Conservation (phyloP, 805 yeast species). For the Yamadazyma endophytica region DNA sequence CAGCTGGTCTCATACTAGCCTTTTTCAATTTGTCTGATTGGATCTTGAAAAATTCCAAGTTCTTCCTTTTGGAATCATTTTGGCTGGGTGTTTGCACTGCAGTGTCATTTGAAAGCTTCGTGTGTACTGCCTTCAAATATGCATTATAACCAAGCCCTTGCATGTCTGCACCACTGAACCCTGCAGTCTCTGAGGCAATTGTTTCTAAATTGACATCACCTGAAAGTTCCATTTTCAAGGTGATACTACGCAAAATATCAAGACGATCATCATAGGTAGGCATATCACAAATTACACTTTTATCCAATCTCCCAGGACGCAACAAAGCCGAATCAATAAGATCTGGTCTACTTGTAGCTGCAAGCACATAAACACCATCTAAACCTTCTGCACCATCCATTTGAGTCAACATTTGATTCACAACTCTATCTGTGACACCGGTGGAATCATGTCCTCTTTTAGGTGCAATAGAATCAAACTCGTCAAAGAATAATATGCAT, state of each 20-base stretch:
- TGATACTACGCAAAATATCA: constrained; percentile 62
- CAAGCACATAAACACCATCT: constrained; percentile 93
- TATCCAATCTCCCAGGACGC: constrained; percentile 95
- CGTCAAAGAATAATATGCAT: constrained; percentile 89
- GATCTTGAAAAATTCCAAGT: constrained; percentile 42
- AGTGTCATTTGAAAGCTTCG: constrained; percentile 50
- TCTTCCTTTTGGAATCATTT: constrained; percentile 10
- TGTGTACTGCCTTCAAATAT: constrained; percentile 78
- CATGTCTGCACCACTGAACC: constrained; percentile 92
- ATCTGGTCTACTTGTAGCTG: constrained; percentile 96
- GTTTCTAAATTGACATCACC: constrained; percentile 46
- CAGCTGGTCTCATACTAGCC: constrained; percentile 29
- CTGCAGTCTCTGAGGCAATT: constrained; percentile 60
- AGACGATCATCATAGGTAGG: constrained; percentile 68
- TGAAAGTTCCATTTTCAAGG: constrained; percentile 55
- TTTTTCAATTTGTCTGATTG: constrained; percentile 25
- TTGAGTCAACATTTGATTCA: constrained; percentile 93
- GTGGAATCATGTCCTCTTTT: constrained; percentile 97
- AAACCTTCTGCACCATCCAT: constrained; percentile 99
- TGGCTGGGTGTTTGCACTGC: constrained; percentile 13
- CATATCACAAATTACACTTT: constrained; percentile 84
- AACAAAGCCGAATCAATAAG: constrained; percentile 90
- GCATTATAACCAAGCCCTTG: constrained; percentile 93
- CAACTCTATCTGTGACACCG: constrained; percentile 96
- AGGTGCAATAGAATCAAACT: constrained; percentile 95